Conservation (phyloP, 345 rosid genomes). For the Hibiscus trionum region DNA sequence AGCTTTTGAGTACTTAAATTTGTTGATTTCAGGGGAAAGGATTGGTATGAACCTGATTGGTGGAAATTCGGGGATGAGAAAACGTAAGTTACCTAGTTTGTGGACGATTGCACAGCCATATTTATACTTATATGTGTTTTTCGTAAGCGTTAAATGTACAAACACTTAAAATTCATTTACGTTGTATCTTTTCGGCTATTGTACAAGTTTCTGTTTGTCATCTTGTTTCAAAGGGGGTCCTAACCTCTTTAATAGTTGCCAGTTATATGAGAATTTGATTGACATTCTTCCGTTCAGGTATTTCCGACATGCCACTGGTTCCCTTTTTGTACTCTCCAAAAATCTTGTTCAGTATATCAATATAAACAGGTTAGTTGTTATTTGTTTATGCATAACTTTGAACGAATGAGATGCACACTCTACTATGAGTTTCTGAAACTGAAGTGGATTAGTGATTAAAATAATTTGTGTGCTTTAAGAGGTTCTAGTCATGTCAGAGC, state of each 20-base stretch:
- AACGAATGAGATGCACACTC: background rate
- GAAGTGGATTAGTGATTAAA: no score
- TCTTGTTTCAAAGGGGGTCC: background rate
- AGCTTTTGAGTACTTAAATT: conserved; percentile 10
- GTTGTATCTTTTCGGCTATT: background rate
- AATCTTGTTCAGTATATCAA: conserved; percentile 72
- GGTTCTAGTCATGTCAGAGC: background rate
- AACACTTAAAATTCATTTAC: background rate
- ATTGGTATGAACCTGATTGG: conserved; percentile 98
- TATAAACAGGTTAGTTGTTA: conserved; percentile 67
- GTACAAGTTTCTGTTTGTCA: background rate
- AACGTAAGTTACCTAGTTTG: conserved; percentile 60
- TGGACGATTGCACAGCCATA: background rate
- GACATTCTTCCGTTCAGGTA: conserved; percentile 44
- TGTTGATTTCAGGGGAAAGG: conserved; percentile 57
- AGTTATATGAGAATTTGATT: background rate
- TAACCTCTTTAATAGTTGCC: conserved; percentile 1
- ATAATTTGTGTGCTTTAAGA: no score
- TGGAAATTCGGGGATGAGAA: conserved; percentile 94
- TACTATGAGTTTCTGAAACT: background rate
- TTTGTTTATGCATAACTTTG: conserved; percentile 1
- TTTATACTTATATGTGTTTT: background rate
- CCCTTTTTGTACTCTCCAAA: conserved; percentile 71
- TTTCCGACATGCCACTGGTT: conserved; percentile 76
- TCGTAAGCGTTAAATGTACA: background rate